Evolutionary conservation across 1,284 basidiomycete genomes (phyloP).

Genomic region (Ceratorhiza oryzae-sativae): DNA sequence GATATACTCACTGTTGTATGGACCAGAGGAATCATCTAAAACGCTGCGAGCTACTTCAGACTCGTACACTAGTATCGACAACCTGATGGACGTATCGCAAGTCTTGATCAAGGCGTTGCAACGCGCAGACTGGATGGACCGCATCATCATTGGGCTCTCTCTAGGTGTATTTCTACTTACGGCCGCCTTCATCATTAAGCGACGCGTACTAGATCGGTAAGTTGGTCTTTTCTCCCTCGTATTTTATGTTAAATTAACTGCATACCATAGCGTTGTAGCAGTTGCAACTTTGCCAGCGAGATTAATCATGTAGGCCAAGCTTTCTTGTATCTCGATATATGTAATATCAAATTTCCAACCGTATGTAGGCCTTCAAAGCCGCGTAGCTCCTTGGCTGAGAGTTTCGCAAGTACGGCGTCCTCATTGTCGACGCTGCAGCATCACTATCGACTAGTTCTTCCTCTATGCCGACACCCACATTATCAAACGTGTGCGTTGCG

Average conservation of each 20-base stretch:
- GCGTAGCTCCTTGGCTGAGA: neutral
- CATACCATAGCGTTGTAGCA: slow-evolving; percentile 1
- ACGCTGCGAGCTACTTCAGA: slow-evolving; percentile 75
- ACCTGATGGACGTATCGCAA: slow-evolving; percentile 78
- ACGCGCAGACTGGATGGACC: slow-evolving; percentile 90
- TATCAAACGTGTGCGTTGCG: neutral
- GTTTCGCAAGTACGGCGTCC: neutral
- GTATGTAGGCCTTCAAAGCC: neutral
- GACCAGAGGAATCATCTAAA: slow-evolving; percentile 77
- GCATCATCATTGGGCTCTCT: slow-evolving; percentile 78
- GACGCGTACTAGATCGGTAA: slow-evolving; percentile 72
- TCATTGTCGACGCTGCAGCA: neutral
- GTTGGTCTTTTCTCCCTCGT: neutral
- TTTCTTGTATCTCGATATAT: neutral
- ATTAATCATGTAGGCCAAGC: neutral
- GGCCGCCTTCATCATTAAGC: slow-evolving; percentile 84
- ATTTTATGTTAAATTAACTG: neutral
- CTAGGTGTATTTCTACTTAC: slow-evolving; percentile 85
- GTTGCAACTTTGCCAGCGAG: slow-evolving; percentile 20
- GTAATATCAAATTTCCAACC: neutral
- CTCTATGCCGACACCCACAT: neutral
- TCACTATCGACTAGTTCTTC: neutral
- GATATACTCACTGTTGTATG: neutral
- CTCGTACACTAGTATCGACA: slow-evolving; percentile 79
- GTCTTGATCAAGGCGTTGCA: slow-evolving; percentile 85